Conservation (phyloP, 73 alveolate species). For the Paramecium tetraurelia region DNA sequence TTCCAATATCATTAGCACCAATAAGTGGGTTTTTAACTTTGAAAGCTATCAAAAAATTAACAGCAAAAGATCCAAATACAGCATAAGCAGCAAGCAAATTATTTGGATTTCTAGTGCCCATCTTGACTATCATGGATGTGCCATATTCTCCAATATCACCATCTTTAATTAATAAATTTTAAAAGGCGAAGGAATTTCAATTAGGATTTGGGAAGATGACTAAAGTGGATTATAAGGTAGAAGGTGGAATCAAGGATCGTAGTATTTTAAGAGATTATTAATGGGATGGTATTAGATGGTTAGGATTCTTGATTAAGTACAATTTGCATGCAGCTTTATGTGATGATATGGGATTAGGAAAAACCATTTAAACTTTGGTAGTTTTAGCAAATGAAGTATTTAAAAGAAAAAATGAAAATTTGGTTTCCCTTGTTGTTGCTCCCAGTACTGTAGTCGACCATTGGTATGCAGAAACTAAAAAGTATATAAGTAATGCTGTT, state of each 20-base stretch:
- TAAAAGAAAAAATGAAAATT: slow-evolving; percentile 53
- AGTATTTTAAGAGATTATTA: slow-evolving; percentile 87
- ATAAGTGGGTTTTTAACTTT: neutral
- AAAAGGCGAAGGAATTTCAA: slow-evolving; percentile 24
- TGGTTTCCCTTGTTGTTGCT: slow-evolving; percentile 87
- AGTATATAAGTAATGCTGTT: slow-evolving; percentile 81
- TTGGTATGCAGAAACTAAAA: slow-evolving; percentile 92
- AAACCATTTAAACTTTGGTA: slow-evolving; percentile 89
- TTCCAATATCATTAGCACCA: neutral
- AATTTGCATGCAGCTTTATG: slow-evolving; percentile 96
- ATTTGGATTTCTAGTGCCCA: neutral
- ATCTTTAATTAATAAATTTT: neutral
- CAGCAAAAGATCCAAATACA: neutral
- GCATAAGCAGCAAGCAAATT: slow-evolving; percentile 23
- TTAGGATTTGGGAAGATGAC: slow-evolving; percentile 48
- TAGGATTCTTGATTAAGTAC: slow-evolving; percentile 87
- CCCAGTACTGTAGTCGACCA: slow-evolving; percentile 96
- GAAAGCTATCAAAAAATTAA: neutral
- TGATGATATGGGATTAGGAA: slow-evolving; percentile 99
- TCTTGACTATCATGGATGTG: neutral
- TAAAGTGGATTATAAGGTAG: neutral
- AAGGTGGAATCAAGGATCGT: slow-evolving; percentile 12
- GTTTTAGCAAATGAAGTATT: slow-evolving; percentile 82
- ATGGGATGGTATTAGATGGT: slow-evolving; percentile 96
- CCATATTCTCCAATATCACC: neutral